Evolutionary conservation across 805 yeast genomes (phyloP).

Genomic region (Grigorovia yakushimaensis): DNA sequence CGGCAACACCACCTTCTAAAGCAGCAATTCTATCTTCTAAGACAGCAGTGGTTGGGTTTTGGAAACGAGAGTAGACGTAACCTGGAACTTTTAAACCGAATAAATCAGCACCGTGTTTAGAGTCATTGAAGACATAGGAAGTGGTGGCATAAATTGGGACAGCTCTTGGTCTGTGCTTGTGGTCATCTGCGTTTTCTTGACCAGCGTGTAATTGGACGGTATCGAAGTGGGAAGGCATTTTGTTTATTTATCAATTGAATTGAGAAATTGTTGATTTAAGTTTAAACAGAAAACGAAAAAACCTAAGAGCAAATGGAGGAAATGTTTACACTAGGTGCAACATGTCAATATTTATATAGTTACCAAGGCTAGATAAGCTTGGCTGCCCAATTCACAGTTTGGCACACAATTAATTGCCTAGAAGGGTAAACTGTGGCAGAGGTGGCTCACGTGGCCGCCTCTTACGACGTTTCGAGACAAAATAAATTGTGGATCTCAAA

Average conservation of each 20-base stretch:
- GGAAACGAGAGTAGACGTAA: constrained; percentile 78
- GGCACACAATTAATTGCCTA: neutral
- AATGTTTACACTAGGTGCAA: neutral
- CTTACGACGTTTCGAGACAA: neutral
- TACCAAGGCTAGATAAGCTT: neutral
- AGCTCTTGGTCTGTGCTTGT: constrained; percentile 67
- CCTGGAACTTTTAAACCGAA: constrained; percentile 82
- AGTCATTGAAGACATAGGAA: constrained; percentile 78
- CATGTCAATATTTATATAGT: neutral
- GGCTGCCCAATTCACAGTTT: neutral
- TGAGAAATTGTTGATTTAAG: neutral
- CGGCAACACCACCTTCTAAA: constrained; percentile 86
- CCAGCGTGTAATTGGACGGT: constrained; percentile 95
- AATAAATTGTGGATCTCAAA: neutral
- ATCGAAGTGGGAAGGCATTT: constrained; percentile 63
- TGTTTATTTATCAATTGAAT: constrained; percentile 1
- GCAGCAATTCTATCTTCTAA: constrained; percentile 90
- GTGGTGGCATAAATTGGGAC: constrained; percentile 90
- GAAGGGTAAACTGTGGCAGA: neutral
- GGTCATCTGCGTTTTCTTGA: constrained; percentile 55
- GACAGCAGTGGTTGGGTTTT: constrained; percentile 88
- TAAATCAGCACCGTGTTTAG: constrained; percentile 85
- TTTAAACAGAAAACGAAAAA: no score
- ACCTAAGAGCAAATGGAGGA: no score
- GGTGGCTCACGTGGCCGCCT: neutral